Percentiles rank a stretch among this genome's conserved stretches.
These are phyloP conservation scores for Protea cynaroides DNA, from an alignment of 164 flowering plant genomes.

Conservation along the genomic window DNA sequence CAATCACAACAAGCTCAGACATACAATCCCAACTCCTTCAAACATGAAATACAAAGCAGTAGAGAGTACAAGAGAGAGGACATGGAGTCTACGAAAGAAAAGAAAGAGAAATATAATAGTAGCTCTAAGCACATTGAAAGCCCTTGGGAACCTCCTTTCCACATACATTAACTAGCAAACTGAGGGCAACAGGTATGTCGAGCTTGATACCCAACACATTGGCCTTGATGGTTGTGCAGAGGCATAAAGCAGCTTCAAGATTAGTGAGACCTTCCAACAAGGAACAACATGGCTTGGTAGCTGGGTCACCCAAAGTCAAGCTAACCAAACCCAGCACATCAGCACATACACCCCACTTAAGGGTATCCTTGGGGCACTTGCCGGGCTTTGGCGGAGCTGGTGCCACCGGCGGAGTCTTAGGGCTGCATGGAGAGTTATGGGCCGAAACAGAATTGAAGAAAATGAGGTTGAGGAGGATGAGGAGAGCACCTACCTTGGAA, in stretches of 20 bases:
- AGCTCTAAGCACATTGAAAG: constrained; percentile 28
- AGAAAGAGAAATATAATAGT: too few species aligned
- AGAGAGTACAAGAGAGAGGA: too few species aligned
- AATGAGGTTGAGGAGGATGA: constrained; percentile 31
- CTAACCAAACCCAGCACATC: constrained; percentile 54
- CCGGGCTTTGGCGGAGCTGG: constrained; percentile 19
- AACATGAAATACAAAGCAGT: too few species aligned
- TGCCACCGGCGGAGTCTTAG: constrained; percentile 5
- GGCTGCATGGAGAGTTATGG: constrained; percentile 14
- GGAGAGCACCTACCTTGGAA: constrained; percentile 21
- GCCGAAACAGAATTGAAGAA: constrained; percentile 36
- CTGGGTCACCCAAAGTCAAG: constrained; percentile 51
- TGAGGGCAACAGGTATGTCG: constrained; percentile 49
- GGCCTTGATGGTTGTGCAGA: constrained; percentile 75
- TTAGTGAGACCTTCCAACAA: constrained; percentile 57
- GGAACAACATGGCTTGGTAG: constrained; percentile 48
- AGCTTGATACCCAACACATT: constrained; percentile 53
- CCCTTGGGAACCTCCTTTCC: constrained; percentile 63
- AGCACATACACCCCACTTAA: constrained; percentile 70
- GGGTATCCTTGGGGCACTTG: constrained; percentile 65
- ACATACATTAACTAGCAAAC: constrained; percentile 53
- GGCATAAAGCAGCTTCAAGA: constrained; percentile 69
- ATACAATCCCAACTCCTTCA: too few species aligned
- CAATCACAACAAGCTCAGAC: too few species aligned
- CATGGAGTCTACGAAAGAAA: too few species aligned